phyloP scores from a whole-genome alignment of 2,329 filamentous ascomycete species.

The Dactylellina cionopaga region DNA sequence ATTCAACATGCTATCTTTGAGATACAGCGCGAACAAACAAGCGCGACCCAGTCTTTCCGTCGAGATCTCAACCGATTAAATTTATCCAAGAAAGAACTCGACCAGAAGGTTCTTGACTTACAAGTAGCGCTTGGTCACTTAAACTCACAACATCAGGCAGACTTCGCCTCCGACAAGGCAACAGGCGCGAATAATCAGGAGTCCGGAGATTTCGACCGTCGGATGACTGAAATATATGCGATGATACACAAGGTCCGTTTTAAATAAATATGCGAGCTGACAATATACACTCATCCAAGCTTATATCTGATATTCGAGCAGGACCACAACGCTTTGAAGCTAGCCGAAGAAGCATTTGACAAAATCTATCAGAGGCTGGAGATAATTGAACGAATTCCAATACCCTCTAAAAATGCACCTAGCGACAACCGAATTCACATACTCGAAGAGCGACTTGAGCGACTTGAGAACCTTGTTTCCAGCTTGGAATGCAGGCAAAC shows the following conservation, averaged over 20 bases:
- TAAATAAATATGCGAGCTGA: neutral
- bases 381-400: neutral
- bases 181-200: neutral
- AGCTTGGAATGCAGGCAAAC: neutral
- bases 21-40: neutral
- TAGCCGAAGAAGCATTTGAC: slow-evolving; percentile 18
- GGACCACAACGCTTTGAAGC: slow-evolving; percentile 8
- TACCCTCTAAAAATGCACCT: neutral
- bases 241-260: slow-evolving; percentile 1
- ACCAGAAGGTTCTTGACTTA: neutral
- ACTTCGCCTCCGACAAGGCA: neutral
- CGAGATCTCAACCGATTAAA: neutral
- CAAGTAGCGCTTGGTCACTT: neutral
- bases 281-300: neutral
- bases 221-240: neutral
- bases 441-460: neutral
- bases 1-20: neutral
- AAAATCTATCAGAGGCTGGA: slow-evolving; percentile 29
- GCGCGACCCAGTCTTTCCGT: neutral
- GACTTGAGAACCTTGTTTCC: neutral
- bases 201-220: neutral
- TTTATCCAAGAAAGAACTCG: neutral
- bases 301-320: neutral
- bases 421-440: neutral
- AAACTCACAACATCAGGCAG: neutral